phyloP scores from a whole-genome alignment of 768 basidiomycete species.

The Cubamyces sp. region DNA sequence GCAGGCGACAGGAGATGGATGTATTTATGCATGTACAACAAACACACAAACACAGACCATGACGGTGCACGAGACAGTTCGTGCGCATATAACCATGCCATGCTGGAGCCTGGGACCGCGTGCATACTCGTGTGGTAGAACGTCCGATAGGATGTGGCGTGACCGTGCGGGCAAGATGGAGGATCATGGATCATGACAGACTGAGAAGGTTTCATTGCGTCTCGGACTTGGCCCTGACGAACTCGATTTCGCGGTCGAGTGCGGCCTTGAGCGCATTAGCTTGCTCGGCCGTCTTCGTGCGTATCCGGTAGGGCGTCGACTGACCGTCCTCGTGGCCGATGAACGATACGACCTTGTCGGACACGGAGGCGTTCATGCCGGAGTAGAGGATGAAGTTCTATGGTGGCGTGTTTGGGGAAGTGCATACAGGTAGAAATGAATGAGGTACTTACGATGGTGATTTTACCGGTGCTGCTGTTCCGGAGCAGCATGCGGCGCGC shows the following conservation, averaged over 20 bases:
- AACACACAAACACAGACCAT: conserved; percentile 17
- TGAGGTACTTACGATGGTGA: conserved; percentile 61
- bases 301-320: conserved; percentile 65
- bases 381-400: conserved; percentile 78
- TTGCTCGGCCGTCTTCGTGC: conserved; percentile 60
- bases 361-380: conserved; percentile 55
- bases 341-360: conserved; percentile 61
- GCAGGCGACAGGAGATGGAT: conserved; percentile 13
- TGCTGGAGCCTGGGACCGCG: not conserved
- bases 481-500: conserved; percentile 67
- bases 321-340: conserved; percentile 67
- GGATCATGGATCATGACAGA: no score
- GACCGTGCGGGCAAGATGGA: not conserved
- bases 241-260: conserved; percentile 64
- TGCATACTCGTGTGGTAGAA: not conserved
- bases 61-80: not conserved
- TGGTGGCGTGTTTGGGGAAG: not conserved
- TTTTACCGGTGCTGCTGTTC: conserved; percentile 75
- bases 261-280: conserved; percentile 60
- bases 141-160: not conserved
- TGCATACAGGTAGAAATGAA: not conserved
- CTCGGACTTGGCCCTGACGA: conserved; percentile 35
- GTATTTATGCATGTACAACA: conserved; percentile 25
- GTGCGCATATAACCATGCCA: conserved; percentile 12
- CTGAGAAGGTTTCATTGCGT: not conserved